A percentile compares a stretch with the other conserved stretches of the same genome.
phyloP scores from a whole-genome alignment of 352 stramenopile species.

The Pythium dissimile region DNA sequence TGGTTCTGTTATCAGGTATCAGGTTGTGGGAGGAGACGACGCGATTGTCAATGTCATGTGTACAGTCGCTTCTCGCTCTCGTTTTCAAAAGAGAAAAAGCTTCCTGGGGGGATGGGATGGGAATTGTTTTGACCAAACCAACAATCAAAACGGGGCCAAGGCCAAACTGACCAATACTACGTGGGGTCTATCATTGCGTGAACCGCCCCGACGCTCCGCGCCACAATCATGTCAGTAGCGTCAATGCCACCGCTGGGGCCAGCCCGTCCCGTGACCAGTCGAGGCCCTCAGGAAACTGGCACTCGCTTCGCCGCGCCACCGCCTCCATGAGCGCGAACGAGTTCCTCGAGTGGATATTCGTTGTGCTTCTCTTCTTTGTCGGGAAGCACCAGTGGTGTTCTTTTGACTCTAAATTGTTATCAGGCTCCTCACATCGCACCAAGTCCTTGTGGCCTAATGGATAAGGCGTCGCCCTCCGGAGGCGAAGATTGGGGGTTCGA shows the following conservation, averaged over 20 bases:
- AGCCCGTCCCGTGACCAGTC: no score
- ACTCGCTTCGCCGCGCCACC: not conserved
- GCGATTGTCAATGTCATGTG: not conserved
- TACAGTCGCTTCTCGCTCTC: slow-evolving; percentile 1
- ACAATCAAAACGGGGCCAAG: no score
- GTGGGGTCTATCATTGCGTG: no score
- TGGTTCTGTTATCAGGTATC: not conserved
- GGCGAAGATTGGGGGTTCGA: slow-evolving; percentile 69
- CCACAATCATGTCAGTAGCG: no score
- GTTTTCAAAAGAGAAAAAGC: no score
- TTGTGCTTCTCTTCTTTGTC: not conserved
- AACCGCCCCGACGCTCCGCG: no score
- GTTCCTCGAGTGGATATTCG: slow-evolving; percentile 11
- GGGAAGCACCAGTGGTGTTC: not conserved
- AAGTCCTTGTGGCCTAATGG: slow-evolving; percentile 61
- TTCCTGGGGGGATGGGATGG: no score
- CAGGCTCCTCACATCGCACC: not conserved
- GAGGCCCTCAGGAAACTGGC: not conserved
- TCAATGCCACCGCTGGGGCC: no score
- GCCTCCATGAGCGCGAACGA: not conserved
- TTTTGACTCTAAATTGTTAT: slow-evolving; percentile 2
- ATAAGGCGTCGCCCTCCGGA: slow-evolving; percentile 75
- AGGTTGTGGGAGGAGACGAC: not conserved
- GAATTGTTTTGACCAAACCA: no score
- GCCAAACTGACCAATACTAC: no score